Evolutionary conservation across 2,329 filamentous ascomycete genomes (phyloP), one percentile per base, ranked within the genome.

Genomic region (Dactylonectria macrodidyma): DNA sequence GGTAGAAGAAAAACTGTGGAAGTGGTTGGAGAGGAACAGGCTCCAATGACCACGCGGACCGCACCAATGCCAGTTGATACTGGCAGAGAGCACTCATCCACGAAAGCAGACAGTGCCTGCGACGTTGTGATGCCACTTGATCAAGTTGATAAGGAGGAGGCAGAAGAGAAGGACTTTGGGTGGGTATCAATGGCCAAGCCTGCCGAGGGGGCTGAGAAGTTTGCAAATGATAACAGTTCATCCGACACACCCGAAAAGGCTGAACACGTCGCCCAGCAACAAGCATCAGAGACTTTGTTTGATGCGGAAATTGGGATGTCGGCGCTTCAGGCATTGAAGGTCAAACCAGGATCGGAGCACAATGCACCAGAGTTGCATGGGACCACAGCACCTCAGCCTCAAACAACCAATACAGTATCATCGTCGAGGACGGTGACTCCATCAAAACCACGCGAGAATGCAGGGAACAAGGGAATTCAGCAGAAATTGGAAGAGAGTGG

Each of bases 311-410:
- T 52, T 30, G 33, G 51, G 44, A 44, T 57, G 38, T 55, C 56
- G 38, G 69, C 65, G 24, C 61, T 54, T 44, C 47, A 55, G 48
- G 61, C 48, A 59, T 48, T 36, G 50, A 67, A 65, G 56, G 48
- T 65, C 65, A 65, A 68, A 63, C 55, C 44, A 66, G 64, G 58
- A 41, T 51, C 59, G 33, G 55, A 59, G 64, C 65, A 56, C 52
- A 65, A 65, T 48, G 56, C 62, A 62, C 57, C 65, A 65, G 62
- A 75, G 64, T 63, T 62, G 66, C 68, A 67, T 68, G 74, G 74
- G 67, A 73, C 44, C 50, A 76, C 74, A 75, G 74, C 47, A 76
- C 74, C 74, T 70, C 68, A 69, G 48, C 62, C 70, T 67, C 61
- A 68, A 41, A 62, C 70, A 72, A 68, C 41, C 54, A 64, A 62